Conservation (phyloP, 23 red algal genomes). For the Gracilaria domingensis region DNA sequence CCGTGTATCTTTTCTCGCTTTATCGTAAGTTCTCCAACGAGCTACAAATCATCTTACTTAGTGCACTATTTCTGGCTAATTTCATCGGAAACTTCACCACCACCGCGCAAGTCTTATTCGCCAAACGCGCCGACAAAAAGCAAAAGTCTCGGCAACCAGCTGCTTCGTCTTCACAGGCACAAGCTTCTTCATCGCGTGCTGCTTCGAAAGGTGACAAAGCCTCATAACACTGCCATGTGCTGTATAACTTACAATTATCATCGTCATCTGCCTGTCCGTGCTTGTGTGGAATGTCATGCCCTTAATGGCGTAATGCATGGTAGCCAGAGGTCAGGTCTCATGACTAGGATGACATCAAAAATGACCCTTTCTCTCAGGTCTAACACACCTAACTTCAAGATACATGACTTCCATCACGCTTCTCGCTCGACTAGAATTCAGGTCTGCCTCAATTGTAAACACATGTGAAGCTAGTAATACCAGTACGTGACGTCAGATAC, state of each 20-base stretch:
- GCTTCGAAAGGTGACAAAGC: background rate
- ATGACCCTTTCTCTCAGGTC: background rate
- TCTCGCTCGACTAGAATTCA: background rate
- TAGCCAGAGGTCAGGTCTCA: background rate
- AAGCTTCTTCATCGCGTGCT: background rate
- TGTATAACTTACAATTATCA: background rate
- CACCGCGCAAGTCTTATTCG: slow-evolving; percentile 70
- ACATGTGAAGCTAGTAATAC: background rate
- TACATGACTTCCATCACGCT: background rate
- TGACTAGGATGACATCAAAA: background rate
- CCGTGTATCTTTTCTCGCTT: slow-evolving; percentile 57
- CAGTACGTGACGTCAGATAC: no score
- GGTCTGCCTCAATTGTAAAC: background rate
- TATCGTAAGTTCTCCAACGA: slow-evolving; percentile 65
- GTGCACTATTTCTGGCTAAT: slow-evolving; percentile 69
- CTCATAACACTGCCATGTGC: background rate
- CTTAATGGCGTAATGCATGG: background rate
- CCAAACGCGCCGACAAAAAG: slow-evolving; percentile 47
- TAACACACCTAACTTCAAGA: slow-evolving; percentile 7
- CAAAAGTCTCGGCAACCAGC: slow-evolving; percentile 20
- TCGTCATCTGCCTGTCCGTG: background rate
- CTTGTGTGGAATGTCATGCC: background rate
- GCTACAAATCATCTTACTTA: slow-evolving; percentile 68
- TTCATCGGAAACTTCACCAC: slow-evolving; percentile 90
- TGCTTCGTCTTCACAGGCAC: background rate